Evolutionary conservation across 768 basidiomycete species (phyloP).

Genomic region (Rhizopogon vinicolor): DNA sequence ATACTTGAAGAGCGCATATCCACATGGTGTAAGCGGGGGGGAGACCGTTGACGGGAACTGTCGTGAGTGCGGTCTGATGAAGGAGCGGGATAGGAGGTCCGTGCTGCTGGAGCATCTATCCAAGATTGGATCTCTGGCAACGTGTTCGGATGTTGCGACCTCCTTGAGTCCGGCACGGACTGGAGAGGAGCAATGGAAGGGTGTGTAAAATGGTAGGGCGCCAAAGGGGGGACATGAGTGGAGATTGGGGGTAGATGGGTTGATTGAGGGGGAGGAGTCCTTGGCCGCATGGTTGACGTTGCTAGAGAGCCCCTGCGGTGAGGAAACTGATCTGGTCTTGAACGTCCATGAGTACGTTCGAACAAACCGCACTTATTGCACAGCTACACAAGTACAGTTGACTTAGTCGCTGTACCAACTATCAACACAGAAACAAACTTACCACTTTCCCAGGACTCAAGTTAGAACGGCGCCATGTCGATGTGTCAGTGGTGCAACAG

Average conservation of each 20-base stretch:
- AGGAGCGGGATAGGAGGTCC: slow-evolving; percentile 20
- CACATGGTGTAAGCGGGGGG: slow-evolving; percentile 28
- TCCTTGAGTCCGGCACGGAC: slow-evolving; percentile 31
- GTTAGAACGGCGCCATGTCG: slow-evolving; percentile 75
- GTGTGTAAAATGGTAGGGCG: slow-evolving; percentile 48
- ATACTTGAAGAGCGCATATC: slow-evolving; percentile 25
- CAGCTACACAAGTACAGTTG: slow-evolving; percentile 25
- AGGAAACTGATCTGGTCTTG: slow-evolving; percentile 76
- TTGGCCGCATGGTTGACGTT: slow-evolving; percentile 41
- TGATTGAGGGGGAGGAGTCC: slow-evolving; percentile 47
- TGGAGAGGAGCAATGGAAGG: slow-evolving; percentile 46
- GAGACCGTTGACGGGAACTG: slow-evolving; percentile 26
- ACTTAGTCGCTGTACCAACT: slow-evolving; percentile 1
- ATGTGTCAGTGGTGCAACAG: slow-evolving; percentile 81
- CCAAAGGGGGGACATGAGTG: slow-evolving; percentile 32
- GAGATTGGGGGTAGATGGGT: slow-evolving; percentile 43
- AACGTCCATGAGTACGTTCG: slow-evolving; percentile 75
- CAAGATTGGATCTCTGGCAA: slow-evolving; percentile 46
- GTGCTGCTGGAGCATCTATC: slow-evolving; percentile 32
- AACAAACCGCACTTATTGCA: slow-evolving; percentile 73
- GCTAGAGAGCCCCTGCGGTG: slow-evolving; percentile 73
- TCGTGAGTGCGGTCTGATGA: slow-evolving; percentile 29
- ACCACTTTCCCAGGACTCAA: slow-evolving; percentile 79
- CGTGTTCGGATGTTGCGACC: slow-evolving; percentile 29
- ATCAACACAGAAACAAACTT: slow-evolving; percentile 12